phyloP scores from a whole-genome alignment of 176 grass and related monocot species.

The Pontederia paniculata region DNA sequence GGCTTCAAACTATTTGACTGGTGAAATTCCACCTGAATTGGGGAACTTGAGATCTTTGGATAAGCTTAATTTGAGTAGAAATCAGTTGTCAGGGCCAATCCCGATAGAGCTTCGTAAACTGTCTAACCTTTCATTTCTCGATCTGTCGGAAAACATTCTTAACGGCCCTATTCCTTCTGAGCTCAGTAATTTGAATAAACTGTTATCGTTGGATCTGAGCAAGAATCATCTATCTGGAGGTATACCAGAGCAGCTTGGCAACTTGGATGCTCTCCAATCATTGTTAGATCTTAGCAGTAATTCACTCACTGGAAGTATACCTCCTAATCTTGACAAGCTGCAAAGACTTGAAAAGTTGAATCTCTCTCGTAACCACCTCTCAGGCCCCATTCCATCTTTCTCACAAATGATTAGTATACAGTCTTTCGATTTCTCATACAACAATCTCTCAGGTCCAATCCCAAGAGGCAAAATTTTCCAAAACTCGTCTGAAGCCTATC shows the following conservation, averaged over 20 bases:
- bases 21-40: conserved; percentile 39
- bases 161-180: conserved; percentile 27
- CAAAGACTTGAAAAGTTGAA: conserved; percentile 42
- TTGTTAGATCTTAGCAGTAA: conserved; percentile 89
- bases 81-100: conserved; percentile 34
- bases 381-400: conserved; percentile 45
- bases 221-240: conserved; percentile 39
- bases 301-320: conserved; percentile 45
- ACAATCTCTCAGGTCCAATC: conserved; percentile 47
- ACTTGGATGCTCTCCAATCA: conserved; percentile 41
- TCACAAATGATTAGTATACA: conserved; percentile 52
- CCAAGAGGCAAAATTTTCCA: conserved; percentile 41
- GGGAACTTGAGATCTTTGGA: conserved; percentile 20
- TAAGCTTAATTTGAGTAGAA: conserved; percentile 48
- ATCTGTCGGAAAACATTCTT: conserved; percentile 52
- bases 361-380: conserved; percentile 57
- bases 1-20: conserved; percentile 36
- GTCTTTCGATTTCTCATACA: conserved; percentile 75
- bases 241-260: conserved; percentile 62
- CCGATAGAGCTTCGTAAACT: conserved; percentile 26
- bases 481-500: conserved; percentile 35
- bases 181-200: conserved; percentile 30
- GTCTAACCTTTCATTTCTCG: conserved; percentile 21
- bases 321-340: conserved; percentile 43
- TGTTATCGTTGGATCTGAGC: conserved; percentile 59